Evolutionary conservation across 805 yeast genomes (phyloP), one percentile per base, ranked within the genome.

Genomic region (Candida nemodendra): DNA sequence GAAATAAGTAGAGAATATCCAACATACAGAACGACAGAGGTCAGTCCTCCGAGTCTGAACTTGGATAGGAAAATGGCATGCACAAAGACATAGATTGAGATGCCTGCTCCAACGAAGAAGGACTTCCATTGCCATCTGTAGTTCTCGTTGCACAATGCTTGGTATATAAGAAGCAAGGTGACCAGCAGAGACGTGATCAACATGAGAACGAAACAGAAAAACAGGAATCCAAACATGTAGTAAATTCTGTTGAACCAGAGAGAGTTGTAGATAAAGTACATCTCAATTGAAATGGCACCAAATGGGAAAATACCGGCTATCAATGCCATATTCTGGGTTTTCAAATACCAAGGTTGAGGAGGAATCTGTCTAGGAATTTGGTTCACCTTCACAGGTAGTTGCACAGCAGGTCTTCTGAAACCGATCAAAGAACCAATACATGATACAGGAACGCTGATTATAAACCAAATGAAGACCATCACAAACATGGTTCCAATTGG

Each of bases 111-210:
- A 42, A 88, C 76, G 54, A 84, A 77, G 51, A 86, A 65, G 3
- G 95, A 78, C 62, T 90, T 80, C 99, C 99, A 93, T 59, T 91
- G 97, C 99, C 99, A 93, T 62, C 81, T 79, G 71, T 95, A 90
- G 62, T 93, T 87, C 60, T 93, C 99, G 34, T 87, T 69, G 58
- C 95, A 87, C 48, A 93, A 72, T 4, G 88, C 76, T 68, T 86
- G 84, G 63, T 93, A 93, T 18, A 84, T 78, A 62, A 88, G 74
- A 54, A 91, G 69, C 16, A 89, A 69, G 0, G 96, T 82, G 21
- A 89, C 88, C 42, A 90, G 71, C 11, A 84, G 72, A 11, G 95
- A 83, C 4, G 96, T 89, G 51, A 84, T 53, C 9, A 86, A 68
- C 87, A 88, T 84, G 57, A 90, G 71, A n/a, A 82, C 47, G 59